phyloP scores from a whole-genome alignment of 805 yeast species.

The Ogataea ganodermae region DNA sequence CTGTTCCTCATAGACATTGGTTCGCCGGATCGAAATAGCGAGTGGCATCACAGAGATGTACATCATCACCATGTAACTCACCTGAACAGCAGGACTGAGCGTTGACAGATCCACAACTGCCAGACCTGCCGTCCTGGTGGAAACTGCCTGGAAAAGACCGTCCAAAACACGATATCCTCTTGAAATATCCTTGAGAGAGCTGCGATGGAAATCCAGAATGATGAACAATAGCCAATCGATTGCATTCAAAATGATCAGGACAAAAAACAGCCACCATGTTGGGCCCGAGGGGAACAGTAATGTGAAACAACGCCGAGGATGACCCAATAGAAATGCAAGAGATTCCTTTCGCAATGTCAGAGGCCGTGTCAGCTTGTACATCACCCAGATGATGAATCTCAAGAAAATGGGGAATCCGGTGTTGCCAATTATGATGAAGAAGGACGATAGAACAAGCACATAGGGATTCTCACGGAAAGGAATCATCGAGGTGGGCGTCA shows the following conservation, averaged over 20 bases:
- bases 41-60: constrained; percentile 94
- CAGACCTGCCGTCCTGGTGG: constrained; percentile 95
- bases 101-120: constrained; percentile 65
- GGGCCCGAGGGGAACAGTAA: constrained; percentile 88
- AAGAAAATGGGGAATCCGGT: constrained; percentile 90
- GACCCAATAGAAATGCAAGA: constrained; percentile 83
- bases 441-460: constrained; percentile 59
- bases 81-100: constrained; percentile 89
- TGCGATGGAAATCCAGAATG: constrained; percentile 66
- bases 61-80: constrained; percentile 95
- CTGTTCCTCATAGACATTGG: constrained; percentile 97
- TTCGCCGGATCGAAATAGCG: constrained; percentile 94
- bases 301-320: constrained; percentile 96
- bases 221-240: constrained; percentile 81
- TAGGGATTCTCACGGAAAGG: constrained; percentile 66
- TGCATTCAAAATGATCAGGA: constrained; percentile 69
- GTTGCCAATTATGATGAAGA: constrained; percentile 87
- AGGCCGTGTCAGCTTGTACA: constrained; percentile 67
- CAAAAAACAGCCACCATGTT: constrained; percentile 90
- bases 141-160: constrained; percentile 88
- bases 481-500: constrained; percentile 79
- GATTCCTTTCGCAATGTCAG: constrained; percentile 70
- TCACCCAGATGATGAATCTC: constrained; percentile 79
- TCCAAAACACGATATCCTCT: constrained; percentile 71
- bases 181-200: constrained; percentile 53